Evolutionary conservation across 1,139 yeast genomes (phyloP).

Genomic region (Scheffersomyces lignicola): DNA sequence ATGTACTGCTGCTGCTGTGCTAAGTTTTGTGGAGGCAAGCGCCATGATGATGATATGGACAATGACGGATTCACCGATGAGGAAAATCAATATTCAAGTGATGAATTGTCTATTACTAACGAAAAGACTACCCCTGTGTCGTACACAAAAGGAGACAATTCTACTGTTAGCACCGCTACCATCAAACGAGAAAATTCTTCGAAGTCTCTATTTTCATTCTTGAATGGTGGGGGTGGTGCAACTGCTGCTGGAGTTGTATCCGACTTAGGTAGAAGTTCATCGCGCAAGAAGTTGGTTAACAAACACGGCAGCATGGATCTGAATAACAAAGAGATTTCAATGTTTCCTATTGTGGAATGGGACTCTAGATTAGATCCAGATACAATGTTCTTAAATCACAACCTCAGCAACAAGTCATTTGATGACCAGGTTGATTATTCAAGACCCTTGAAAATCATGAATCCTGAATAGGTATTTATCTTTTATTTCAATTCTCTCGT

Average conservation of each 20-base stretch:
- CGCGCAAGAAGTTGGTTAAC: constrained; percentile 31
- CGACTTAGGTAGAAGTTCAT: constrained; percentile 29
- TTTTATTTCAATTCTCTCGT: too few species aligned
- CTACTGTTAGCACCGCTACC: constrained; percentile 14
- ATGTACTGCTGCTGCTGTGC: constrained; percentile 40
- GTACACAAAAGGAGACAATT: constrained; percentile 13
- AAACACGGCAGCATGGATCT: constrained; percentile 10
- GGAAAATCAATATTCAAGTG: constrained; percentile 37
- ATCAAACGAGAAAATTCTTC: constrained; percentile 36
- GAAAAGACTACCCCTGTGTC: constrained; percentile 16
- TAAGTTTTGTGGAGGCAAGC: constrained; percentile 11
- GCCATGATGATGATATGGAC: constrained; percentile 15
- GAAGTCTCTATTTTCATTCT: constrained; percentile 34
- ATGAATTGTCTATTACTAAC: constrained; percentile 25
- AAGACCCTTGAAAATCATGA: constrained; percentile 67
- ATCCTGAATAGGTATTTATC: too few species aligned
- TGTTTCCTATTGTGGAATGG: constrained; percentile 53
- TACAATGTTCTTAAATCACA: constrained; percentile 58
- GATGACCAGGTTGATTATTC: constrained; percentile 77
- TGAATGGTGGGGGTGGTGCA: constrained; percentile 22
- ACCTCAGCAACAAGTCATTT: constrained; percentile 60
- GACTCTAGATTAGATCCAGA: constrained; percentile 72
- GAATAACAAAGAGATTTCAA: constrained; percentile 11
- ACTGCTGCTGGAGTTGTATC: neutral
- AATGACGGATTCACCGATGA: constrained; percentile 38